phyloP scores from a whole-genome alignment of 352 stramenopile genomes.

The Pythium periplocum region DNA sequence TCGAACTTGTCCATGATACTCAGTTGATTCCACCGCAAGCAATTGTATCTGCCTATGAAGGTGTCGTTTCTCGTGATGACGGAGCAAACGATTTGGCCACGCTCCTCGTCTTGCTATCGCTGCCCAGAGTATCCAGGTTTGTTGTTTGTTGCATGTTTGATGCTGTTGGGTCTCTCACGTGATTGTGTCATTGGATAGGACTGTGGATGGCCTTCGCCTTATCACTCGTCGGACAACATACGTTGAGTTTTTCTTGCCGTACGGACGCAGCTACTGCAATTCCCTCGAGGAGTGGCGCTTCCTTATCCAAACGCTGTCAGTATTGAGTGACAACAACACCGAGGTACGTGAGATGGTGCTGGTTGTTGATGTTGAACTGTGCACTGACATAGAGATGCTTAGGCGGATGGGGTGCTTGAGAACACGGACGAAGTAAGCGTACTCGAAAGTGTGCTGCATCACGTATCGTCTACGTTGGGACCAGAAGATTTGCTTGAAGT shows the following conservation, averaged over 20 bases:
- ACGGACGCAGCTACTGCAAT: slow-evolving; percentile 60
- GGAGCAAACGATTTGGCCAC: slow-evolving; percentile 49
- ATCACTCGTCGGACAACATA: slow-evolving; percentile 45
- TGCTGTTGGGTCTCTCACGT: neutral
- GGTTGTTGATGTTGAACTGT: no score
- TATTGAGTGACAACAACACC: slow-evolving; percentile 25
- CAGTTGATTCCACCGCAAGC: slow-evolving; percentile 33
- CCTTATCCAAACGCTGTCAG: slow-evolving; percentile 59
- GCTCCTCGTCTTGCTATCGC: slow-evolving; percentile 55
- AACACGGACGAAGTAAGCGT: slow-evolving; percentile 29
- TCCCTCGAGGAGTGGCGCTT: slow-evolving; percentile 74
- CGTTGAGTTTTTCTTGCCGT: slow-evolving; percentile 65
- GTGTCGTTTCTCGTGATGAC: slow-evolving; percentile 5
- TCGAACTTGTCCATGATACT: slow-evolving; percentile 50
- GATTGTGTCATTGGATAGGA: slow-evolving; percentile 11
- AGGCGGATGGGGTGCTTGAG: no score
- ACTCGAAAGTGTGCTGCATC: slow-evolving; percentile 57
- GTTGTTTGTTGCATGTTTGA: neutral
- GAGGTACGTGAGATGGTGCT: slow-evolving; percentile 21
- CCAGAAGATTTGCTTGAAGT: slow-evolving; percentile 74
- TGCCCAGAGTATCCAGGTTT: slow-evolving; percentile 56
- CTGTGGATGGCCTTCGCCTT: slow-evolving; percentile 55
- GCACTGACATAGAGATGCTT: no score
- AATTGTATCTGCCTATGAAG: slow-evolving; percentile 21
- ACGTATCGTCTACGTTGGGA: slow-evolving; percentile 65